Evolutionary conservation across 2,329 filamentous ascomycete genomes (phyloP).

Genomic region (Dactylellina haptotyla): DNA sequence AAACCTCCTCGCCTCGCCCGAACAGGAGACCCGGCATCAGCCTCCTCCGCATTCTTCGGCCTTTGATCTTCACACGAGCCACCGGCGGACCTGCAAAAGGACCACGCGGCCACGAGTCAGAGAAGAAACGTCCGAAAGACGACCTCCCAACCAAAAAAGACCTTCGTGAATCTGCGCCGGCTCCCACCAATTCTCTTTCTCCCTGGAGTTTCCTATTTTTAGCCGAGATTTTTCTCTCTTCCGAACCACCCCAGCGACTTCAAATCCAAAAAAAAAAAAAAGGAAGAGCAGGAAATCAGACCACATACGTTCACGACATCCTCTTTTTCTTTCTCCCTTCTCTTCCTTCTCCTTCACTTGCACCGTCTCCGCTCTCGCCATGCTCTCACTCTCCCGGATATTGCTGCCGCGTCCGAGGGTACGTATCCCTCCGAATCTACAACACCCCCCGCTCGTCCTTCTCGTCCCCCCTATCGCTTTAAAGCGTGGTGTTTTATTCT

Average conservation of each 20-base stretch:
- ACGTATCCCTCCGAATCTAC: not conserved
- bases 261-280: conserved; percentile 11
- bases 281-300: conserved; percentile 2
- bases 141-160: not conserved
- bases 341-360: not conserved
- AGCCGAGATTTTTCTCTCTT: conserved; percentile 29
- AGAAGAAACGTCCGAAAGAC: not conserved
- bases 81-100: not conserved
- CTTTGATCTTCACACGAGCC: conserved; percentile 23
- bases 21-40: not conserved
- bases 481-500: not conserved
- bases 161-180: conserved; percentile 17
- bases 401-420: conserved; percentile 54
- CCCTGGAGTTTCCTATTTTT: conserved; percentile 41
- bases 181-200: conserved; percentile 3
- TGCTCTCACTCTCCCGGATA: conserved; percentile 50
- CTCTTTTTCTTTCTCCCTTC: not conserved
- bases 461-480: not conserved
- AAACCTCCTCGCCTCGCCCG: too few relatives aligned
- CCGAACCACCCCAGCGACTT: conserved; percentile 32
- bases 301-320: conserved; percentile 9
- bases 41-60: conserved; percentile 14
- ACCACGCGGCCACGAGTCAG: conserved; percentile 22
- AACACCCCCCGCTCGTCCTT: not conserved
- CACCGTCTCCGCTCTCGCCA: conserved; percentile 22